Evolutionary conservation across 108 stramenopile genomes (phyloP), one percentile per base, ranked within the genome.

Genomic region (Nitzschia sp.): DNA sequence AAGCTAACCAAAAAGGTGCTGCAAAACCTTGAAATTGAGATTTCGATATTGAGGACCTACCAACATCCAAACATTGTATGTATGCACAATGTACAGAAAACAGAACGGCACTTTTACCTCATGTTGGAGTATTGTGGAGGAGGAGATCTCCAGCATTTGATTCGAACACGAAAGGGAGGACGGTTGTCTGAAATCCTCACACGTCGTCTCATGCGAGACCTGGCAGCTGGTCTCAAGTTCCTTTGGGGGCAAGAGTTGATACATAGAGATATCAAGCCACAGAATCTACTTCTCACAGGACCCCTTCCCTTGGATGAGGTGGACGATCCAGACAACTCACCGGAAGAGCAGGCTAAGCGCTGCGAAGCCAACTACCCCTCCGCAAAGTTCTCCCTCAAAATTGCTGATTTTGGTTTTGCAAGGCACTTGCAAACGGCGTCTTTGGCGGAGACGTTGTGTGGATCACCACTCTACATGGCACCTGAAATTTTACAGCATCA

Each of bases 361-460:
- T 40, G 58, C 12, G 55, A 64, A 34, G 54, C 63, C 15, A 71
- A 78, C 41, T 78, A 78, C 53, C 71, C 77, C 0, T 46, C 66
- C 10, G 67, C 68, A 14, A 64, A 78, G 19, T 92, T 92, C 60
- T 64, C 77, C 29, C 70, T 98, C 3, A 96, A 98, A 69, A 95
- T 97, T 77, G 98, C 95, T 0, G 98, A 99, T 78, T 99, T 99
- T 88, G 98, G 98, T 6, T 99, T 99, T 80, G 98, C 97, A 1
- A 63, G 97, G 19, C 95, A 97, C 67, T 77, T 99, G 25, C 82
- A 88, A 57, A 82, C 86, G 26, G 85, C 89, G 7, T 88, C 93
- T 1, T 69, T 99, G 80, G 98, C 98, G 14, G 97, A 97, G 80
- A 99, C 98, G 2, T 88, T 96, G 43, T 99, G 98, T 63, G 98